These are phyloP conservation scores for Lasiodiplodia hormozganensis DNA, from an alignment of 2,329 filamentous ascomycete species.

Conservation along the genomic window DNA sequence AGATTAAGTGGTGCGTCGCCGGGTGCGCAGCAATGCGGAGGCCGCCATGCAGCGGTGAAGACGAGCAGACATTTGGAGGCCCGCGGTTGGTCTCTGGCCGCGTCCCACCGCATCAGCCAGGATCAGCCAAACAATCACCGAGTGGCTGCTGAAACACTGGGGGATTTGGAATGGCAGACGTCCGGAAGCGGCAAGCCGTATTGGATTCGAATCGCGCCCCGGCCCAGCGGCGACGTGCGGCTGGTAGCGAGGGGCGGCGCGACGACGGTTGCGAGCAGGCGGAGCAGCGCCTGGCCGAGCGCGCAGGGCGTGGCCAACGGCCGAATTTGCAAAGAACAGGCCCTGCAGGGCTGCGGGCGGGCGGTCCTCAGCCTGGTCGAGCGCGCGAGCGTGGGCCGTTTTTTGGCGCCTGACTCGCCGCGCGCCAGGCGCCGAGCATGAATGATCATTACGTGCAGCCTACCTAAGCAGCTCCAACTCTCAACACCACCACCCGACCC, in stretches of 20 bases:
- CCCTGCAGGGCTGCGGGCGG: constrained; percentile 16
- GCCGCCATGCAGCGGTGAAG: constrained; percentile 14
- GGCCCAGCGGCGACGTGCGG: constrained; percentile 8
- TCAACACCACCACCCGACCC: constrained; percentile 13
- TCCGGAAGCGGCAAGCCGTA: constrained; percentile 19
- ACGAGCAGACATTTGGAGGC: constrained; percentile 11
- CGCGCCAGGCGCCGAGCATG: not conserved
- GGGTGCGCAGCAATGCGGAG: constrained; percentile 21
- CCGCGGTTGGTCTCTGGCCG: constrained; percentile 1
- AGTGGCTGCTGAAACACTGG: constrained; percentile 20
- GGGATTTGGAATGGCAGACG: constrained; percentile 12
- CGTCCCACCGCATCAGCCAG: constrained; percentile 11
- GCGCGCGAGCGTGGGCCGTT: constrained; percentile 14
- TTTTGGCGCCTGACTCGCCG: constrained; percentile 18
- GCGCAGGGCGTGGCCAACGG: constrained; percentile 7
- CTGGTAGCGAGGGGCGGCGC: not conserved
- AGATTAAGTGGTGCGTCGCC: constrained; percentile 24
- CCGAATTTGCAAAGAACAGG: constrained; percentile 6
- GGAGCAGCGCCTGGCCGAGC: constrained; percentile 2
- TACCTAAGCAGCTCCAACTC: constrained; percentile 9
- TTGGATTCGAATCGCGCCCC: not conserved
- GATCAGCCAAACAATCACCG: constrained; percentile 25
- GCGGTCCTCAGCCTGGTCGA: constrained; percentile 16
- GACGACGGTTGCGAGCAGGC: not conserved
- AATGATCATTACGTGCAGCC: constrained; percentile 25